Base-by-base conservation (phyloP, 2,329 filamentous ascomycete genomes). In the Pseudohalonectria lignicola region DNA sequence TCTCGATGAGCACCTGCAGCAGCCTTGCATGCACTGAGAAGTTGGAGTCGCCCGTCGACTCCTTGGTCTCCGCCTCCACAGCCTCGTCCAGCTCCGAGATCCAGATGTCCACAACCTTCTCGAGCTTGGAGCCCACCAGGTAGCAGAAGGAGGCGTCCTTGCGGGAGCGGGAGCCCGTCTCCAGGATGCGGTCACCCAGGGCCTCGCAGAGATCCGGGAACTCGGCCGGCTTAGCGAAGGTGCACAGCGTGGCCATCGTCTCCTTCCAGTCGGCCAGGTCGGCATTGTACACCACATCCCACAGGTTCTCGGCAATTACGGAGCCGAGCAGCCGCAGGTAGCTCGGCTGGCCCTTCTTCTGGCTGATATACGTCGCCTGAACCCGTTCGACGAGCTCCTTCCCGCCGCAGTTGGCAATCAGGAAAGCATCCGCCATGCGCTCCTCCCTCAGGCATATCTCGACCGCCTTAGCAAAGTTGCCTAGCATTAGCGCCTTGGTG, bases 71-170 rank as follows among this genome's bases (percentile, higher is more conserved):
- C 32, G 78, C 76, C 50, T 82, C 76, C 59, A 95, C 87, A 18
- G 79, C 74, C 61, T 96, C 87, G 47, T 86, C 74, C 13, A 96
- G 75, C 60, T 96, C 88, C 36, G 83, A 71, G 39, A 90, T 81
- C 92, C 92, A 98, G 53, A 96, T 95, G 26, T 74, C 74, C 33
- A 96, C 85, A 18, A 96, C 90, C 72, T 98, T 98, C 61, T 98
- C 90, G 4, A 98, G 71, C 64, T 95, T 96, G 15, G 90, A 94
- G 42, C 92, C 90, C 32, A 90, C 87, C 43, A 98, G 67, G 61
- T 88, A 98, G 62, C 93, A 98, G 72, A 98, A 94, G 1, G 86
- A 88, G 25, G 92, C 92, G 59, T 98, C 86, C 57, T 94, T 90
- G 44, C 86, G 75, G 21, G 11, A 23, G 7, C 12, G 8, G 29